Base-by-base conservation (phyloP, 805 yeast genomes). In the Ogataea sp. region DNA sequence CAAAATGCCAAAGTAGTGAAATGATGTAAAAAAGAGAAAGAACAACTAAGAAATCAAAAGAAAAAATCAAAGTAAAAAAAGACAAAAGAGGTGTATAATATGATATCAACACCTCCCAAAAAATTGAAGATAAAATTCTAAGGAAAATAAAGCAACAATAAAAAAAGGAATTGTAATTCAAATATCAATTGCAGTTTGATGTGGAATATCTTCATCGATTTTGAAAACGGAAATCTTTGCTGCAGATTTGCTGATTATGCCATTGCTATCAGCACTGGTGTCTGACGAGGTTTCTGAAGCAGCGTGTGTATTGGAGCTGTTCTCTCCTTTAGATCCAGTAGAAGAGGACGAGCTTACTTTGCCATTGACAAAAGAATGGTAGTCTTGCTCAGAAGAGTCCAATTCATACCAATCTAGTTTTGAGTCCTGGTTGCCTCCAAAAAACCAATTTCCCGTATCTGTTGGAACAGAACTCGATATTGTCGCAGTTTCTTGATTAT, bases 381-480 rank as follows among this genome's bases (percentile, higher is more conserved):
- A 30, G 18, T 30, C 33, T 17, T 17, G 15, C 16, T 30, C 33
- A 3, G 26, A 20, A 4, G 34, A 20, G 14, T 32, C 34, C 20
- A 32, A 20, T 13, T 20, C 34, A 32, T 20, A 33, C 27, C 36
- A 21, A 33, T 33, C 24, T n/a, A 21, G 7, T n/a, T 33, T 33
- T 3, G 14, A 15, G 17, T 41, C 47, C 3, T 41, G 35, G 15
- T 39, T 23, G 13, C 39, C 37, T 3, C 28, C 21, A 17, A 29
- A 40, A 37, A 37, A 41, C 45, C 45, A 41, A 8, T 40, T 31
- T 11, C 6, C 24, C 24, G 55, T 55, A 34, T 53, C 47, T 6
- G 58, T 51, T 5, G 70, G 70, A 8, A 61, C 68, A 6, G 70
- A 65, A 4, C 54, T 50, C 0, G 68, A 61, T 1, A 35, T n/a